These are phyloP conservation scores for Heterobasidion parviporum DNA, from an alignment of 1,284 basidiomycete species.

Conservation along the genomic window DNA sequence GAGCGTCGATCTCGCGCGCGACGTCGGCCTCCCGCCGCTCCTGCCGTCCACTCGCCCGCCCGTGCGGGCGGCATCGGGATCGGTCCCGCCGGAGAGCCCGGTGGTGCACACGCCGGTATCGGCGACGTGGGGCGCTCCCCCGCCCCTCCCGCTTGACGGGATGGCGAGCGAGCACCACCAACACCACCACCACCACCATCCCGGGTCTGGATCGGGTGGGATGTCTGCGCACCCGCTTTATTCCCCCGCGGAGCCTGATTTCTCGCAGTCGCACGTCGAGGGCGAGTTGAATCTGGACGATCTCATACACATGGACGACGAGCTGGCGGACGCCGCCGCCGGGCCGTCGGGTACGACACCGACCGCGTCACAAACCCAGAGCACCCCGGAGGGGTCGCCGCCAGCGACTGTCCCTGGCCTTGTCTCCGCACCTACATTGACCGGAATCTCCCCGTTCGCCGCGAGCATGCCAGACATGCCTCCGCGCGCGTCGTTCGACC, in stretches of 20 bases:
- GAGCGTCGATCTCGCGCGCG: slow-evolving; percentile 42
- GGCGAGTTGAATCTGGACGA: slow-evolving; percentile 66
- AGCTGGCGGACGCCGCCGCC: slow-evolving; percentile 23
- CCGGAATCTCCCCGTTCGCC: slow-evolving; percentile 45
- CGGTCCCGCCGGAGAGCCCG: slow-evolving; percentile 60
- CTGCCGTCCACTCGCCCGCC: too few relatives aligned
- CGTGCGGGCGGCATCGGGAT: slow-evolving; percentile 18
- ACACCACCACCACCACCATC: slow-evolving; percentile 20
- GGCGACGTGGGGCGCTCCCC: slow-evolving; percentile 51
- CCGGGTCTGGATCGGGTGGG: slow-evolving; percentile 17
- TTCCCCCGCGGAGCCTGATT: slow-evolving; percentile 20
- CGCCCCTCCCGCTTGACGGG: slow-evolving; percentile 40
- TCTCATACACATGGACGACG: slow-evolving; percentile 73
- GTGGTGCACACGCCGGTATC: slow-evolving; percentile 24
- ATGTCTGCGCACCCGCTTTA: slow-evolving; percentile 35
- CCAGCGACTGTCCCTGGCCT: not conserved
- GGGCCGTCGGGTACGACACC: not conserved
- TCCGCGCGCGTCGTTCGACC: slow-evolving; percentile 50
- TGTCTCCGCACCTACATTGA: slow-evolving; percentile 10
- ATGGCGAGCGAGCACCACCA: slow-evolving; percentile 18
- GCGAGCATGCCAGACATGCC: slow-evolving; percentile 33
- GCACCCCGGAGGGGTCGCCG: not conserved
- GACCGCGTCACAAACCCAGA: not conserved
- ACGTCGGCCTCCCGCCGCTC: slow-evolving; percentile 3
- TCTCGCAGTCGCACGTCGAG: slow-evolving; percentile 27